Percentiles rank a stretch among this genome's conserved stretches.
Evolutionary conservation across 345 rosid genomes (phyloP).

Genomic region (Aquilaria malaccensis): DNA sequence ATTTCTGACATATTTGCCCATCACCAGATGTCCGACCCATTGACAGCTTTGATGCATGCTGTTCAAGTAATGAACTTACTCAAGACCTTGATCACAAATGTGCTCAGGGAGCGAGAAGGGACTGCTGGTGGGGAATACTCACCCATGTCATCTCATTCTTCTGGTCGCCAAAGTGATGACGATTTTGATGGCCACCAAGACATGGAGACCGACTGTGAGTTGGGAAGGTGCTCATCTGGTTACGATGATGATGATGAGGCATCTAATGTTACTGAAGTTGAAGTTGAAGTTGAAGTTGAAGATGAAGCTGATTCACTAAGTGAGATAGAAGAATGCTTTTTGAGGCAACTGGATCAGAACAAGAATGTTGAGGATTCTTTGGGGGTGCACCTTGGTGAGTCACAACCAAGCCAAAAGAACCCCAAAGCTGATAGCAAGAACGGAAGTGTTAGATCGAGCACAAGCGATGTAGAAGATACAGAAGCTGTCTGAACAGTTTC

Average conservation of each 20-base stretch:
- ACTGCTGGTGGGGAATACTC: slow-evolving; percentile 61
- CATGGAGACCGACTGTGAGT: slow-evolving; percentile 71
- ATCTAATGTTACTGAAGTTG: slow-evolving; percentile 18
- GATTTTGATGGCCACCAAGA: slow-evolving; percentile 67
- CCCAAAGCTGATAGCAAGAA: slow-evolving; percentile 38
- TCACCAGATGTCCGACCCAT: slow-evolving; percentile 84
- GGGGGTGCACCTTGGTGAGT: slow-evolving; percentile 13
- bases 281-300: slow-evolving; percentile 26
- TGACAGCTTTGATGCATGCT: slow-evolving; percentile 91
- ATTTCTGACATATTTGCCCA: slow-evolving; percentile 9
- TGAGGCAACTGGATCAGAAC: slow-evolving; percentile 37
- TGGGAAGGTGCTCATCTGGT: slow-evolving; percentile 50
- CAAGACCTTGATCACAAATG: slow-evolving; percentile 62
- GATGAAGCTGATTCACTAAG: slow-evolving; percentile 41
- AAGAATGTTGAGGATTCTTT: slow-evolving; percentile 9
- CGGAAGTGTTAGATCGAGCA: slow-evolving; percentile 23
- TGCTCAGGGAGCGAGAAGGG: slow-evolving; percentile 67
- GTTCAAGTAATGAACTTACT: slow-evolving; percentile 98
- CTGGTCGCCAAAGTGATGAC: slow-evolving; percentile 43
- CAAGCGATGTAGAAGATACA: slow-evolving; percentile 30
- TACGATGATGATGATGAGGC: slow-evolving; percentile 25
- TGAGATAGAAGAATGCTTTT: slow-evolving; percentile 66
- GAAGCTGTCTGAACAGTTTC: slow-evolving; percentile 19
- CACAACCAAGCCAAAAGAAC: slow-evolving; percentile 16
- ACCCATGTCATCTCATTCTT: slow-evolving; percentile 56